A percentile compares a stretch with the other conserved stretches of the same genome.
phyloP scores from a whole-genome alignment of 306 rosid species.

The Phaseolus lunatus region DNA sequence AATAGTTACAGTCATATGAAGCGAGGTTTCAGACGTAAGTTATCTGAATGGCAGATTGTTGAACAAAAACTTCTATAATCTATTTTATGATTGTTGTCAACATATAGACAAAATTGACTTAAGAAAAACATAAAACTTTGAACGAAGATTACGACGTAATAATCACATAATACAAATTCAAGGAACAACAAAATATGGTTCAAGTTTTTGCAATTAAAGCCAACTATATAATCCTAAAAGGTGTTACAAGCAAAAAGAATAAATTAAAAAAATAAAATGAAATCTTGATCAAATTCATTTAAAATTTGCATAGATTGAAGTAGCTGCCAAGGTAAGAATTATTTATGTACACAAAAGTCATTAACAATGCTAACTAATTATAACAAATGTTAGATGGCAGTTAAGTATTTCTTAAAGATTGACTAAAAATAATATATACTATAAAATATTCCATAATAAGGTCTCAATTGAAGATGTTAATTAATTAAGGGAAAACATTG shows the following conservation, averaged over 20 bases:
- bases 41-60: constrained; percentile 39
- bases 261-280: neutral
- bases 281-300: neutral
- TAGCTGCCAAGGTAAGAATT: neutral
- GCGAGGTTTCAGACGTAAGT: constrained; percentile 38
- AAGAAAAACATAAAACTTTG: constrained; percentile 13
- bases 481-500: constrained; percentile 43
- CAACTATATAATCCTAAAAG: neutral
- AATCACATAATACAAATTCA: constrained; percentile 12
- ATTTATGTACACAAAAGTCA: neutral
- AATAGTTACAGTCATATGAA: constrained; percentile 37
- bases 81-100: constrained; percentile 34
- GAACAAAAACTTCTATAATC: constrained; percentile 31
- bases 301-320: neutral
- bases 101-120: constrained; percentile 48
- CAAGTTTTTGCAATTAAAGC: constrained; percentile 7
- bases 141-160: neutral
- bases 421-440: neutral
- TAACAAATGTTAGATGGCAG: neutral
- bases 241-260: neutral
- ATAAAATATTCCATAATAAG: neutral
- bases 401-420: constrained; percentile 4
- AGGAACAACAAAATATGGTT: constrained; percentile 8
- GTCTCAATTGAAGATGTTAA: neutral
- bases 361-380: neutral